Conservation (phyloP, 768 basidiomycete genomes). For the Leccinum longicurvipes region DNA sequence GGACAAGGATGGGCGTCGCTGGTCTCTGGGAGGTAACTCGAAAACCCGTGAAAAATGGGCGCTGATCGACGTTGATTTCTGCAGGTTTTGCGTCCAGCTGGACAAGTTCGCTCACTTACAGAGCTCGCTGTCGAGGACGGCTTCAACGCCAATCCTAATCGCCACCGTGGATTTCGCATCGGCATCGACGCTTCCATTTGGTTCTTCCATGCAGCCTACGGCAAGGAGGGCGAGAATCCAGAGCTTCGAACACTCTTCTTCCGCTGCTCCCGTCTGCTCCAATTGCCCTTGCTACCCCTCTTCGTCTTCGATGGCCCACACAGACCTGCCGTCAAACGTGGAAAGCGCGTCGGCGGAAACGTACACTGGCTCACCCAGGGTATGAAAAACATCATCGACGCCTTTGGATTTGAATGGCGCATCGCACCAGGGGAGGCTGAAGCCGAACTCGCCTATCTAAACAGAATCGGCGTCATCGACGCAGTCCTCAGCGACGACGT, state of each 20-base stretch:
- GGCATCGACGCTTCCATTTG: constrained; percentile 85
- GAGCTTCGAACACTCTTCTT: constrained; percentile 83
- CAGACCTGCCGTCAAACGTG: constrained; percentile 77
- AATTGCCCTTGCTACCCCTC: constrained; percentile 76
- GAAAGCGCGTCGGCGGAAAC: constrained; percentile 63
- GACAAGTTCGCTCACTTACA: constrained; percentile 68
- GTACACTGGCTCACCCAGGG: constrained; percentile 65
- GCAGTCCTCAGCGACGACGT: constrained; percentile 91
- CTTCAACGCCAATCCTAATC: constrained; percentile 61
- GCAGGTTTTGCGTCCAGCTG: constrained; percentile 69
- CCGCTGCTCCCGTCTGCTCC: constrained; percentile 75
- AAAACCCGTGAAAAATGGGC: constrained; percentile 10
- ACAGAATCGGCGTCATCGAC: constrained; percentile 78
- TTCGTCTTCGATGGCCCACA: constrained; percentile 92
- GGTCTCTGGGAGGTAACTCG: constrained; percentile 47
- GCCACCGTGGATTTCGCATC: constrained; percentile 70
- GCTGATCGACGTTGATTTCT: neutral
- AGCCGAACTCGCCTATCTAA: constrained; percentile 87
- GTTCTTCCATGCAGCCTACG: constrained; percentile 73
- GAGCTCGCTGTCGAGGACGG: constrained; percentile 74
- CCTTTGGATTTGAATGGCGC: constrained; percentile 78
- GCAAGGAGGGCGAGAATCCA: constrained; percentile 81
- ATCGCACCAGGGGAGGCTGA: constrained; percentile 93
- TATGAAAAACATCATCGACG: constrained; percentile 75
- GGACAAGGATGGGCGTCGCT: constrained; percentile 41